A percentile compares a stretch with the other conserved stretches of the same genome.
Conservation (phyloP, 345 rosid genomes). For the Combretum micranthum region DNA sequence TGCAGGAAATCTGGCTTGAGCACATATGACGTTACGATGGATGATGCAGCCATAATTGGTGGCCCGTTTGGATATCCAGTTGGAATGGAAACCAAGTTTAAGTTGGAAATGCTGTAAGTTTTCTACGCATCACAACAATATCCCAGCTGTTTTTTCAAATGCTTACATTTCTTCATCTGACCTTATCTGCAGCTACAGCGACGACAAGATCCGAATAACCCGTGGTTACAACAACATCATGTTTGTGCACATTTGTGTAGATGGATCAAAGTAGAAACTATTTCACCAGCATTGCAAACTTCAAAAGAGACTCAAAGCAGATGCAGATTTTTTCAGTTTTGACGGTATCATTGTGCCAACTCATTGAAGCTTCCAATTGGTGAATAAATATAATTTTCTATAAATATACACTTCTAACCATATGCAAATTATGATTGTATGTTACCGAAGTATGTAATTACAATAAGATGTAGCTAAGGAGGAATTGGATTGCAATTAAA, state of each 20-base stretch:
- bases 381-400: no score
- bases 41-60: slow-evolving; percentile 75
- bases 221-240: slow-evolving; percentile 53
- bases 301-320: no score
- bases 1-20: slow-evolving; percentile 45
- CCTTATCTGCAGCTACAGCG: slow-evolving; percentile 62
- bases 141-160: neutral
- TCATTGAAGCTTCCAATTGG: no score
- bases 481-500: no score
- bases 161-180: neutral
- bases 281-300: no score
- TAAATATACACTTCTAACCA: no score
- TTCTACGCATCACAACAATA: neutral
- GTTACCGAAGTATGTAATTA: no score
- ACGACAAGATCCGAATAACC: slow-evolving; percentile 70
- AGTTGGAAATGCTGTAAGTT: slow-evolving; percentile 66
- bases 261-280: slow-evolving; percentile 12
- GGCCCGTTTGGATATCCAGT: slow-evolving; percentile 75
- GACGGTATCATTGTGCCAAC: no score
- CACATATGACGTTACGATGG: slow-evolving; percentile 52
- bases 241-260: slow-evolving; percentile 51
- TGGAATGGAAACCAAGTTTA: slow-evolving; percentile 54
- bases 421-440: no score
- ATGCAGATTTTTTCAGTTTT: no score
- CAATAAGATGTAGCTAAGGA: no score